Evolutionary conservation across 1,284 basidiomycete species (phyloP).

Genomic region (Naganishia cerealis): DNA sequence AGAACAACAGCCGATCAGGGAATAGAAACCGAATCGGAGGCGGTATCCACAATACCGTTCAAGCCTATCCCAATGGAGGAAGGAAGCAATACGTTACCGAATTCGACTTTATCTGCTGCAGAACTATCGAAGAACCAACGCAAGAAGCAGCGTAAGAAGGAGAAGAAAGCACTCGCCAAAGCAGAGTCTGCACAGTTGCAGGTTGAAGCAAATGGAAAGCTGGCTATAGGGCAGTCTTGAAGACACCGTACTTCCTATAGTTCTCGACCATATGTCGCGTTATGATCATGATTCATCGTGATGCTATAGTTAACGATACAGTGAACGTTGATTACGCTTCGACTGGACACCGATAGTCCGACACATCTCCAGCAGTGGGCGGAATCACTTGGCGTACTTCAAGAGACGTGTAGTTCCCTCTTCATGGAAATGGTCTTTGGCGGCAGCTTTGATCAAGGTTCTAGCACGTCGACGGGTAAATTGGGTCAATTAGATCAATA

Average conservation of each 20-base stretch:
- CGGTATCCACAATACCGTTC: neutral
- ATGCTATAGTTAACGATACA: neutral
- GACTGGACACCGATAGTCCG: too few relatives aligned
- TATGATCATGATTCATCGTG: neutral
- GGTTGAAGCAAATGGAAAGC: slow-evolving; percentile 4
- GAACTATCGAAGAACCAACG: slow-evolving; percentile 21
- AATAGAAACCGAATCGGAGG: neutral
- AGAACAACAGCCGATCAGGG: neutral
- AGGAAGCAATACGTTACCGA: too few relatives aligned
- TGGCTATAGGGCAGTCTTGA: slow-evolving; percentile 2
- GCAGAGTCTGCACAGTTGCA: slow-evolving; percentile 11
- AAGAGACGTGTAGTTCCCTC: too few relatives aligned
- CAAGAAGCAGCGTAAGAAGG: slow-evolving; percentile 27
- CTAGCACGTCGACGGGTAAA: too few relatives aligned
- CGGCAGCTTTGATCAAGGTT: too few relatives aligned
- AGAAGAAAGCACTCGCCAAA: slow-evolving; percentile 21
- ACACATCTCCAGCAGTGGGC: too few relatives aligned
- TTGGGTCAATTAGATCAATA: too few relatives aligned
- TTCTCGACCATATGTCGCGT: neutral
- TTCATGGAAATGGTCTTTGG: too few relatives aligned
- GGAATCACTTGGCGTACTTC: too few relatives aligned
- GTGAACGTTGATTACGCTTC: too few relatives aligned
- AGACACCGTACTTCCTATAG: neutral
- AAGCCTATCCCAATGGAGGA: neutral
- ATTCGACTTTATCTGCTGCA: neutral